A percentile compares a stretch with the other conserved stretches of the same genome.
phyloP scores from a whole-genome alignment of 1,284 basidiomycete species.

The Moniliophthora roreri region DNA sequence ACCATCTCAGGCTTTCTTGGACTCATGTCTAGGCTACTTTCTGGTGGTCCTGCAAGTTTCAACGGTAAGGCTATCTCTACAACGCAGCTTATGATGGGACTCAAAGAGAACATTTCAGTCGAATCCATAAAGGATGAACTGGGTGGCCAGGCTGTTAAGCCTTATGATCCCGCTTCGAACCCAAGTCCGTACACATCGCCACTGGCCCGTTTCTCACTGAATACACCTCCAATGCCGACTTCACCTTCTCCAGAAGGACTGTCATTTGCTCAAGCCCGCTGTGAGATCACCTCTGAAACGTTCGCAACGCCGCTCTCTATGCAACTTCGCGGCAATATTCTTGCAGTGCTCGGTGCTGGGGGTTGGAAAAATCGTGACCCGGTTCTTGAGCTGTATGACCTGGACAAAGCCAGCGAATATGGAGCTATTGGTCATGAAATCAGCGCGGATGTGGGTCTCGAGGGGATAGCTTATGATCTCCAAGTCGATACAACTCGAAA shows the following conservation, averaged over 20 bases:
- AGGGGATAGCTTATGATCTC: constrained; percentile 18
- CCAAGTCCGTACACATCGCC: neutral
- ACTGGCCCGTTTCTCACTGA: neutral
- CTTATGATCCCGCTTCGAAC: too few species aligned
- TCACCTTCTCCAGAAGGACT: neutral
- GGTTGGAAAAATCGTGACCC: constrained; percentile 39
- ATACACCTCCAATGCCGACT: neutral
- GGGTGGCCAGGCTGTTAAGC: too few species aligned
- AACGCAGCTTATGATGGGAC: too few species aligned
- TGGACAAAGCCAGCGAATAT: constrained; percentile 18
- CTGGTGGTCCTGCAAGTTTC: too few species aligned
- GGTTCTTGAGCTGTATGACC: constrained; percentile 26
- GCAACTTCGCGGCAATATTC: neutral
- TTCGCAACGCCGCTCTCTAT: neutral
- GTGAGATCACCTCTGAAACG: neutral
- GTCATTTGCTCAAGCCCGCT: neutral
- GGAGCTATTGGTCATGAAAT: constrained; percentile 5
- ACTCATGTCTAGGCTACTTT: too few species aligned
- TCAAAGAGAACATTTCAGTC: too few species aligned
- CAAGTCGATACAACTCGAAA: constrained; percentile 22
- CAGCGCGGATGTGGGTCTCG: constrained; percentile 14
- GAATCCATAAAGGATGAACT: too few species aligned
- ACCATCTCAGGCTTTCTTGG: too few species aligned
- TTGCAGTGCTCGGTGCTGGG: constrained; percentile 27
- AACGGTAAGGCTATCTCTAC: too few species aligned